Evolutionary conservation across 2,329 filamentous ascomycete species (phyloP), one percentile per base, ranked within the genome.

Genomic region (Fusarium circinatum): DNA sequence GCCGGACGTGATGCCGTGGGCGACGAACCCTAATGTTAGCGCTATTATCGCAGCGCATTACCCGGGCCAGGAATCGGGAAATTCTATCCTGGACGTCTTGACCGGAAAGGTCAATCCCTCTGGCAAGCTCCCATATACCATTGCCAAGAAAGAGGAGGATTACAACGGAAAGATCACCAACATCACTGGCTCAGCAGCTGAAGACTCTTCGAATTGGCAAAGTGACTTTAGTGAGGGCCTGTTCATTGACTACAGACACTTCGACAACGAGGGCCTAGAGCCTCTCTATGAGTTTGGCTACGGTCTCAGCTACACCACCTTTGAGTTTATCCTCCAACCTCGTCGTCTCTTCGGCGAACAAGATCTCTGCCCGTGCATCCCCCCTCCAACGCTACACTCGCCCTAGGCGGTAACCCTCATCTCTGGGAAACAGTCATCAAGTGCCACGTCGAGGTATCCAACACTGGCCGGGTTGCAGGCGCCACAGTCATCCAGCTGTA

Each of bases 281-380:
- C 88, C 90, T 0, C 85, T 91, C 8, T 95, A 94, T 81, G 88
- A 92, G 52, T 96, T 96, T 79, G 93, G 93, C 13, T 90, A 94
- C 75, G 93, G 93, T 4, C 84, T 96, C 5, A 92, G 90, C n/a
- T 94, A 93, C 83, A 93, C 92, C 4, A 90, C 86, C 38, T 94
- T 93, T 18, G 48, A 11, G 1, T 14, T 14, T 61, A 8, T 42
- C 48, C 20, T 55, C 58, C 7, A 12, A 20, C 13, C 47, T 61
- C 18, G 13, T 20, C 18, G 22, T 52, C 17, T 52, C 57, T 8
- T 22, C 45, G 11, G 10, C 22, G 2, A 34, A 60, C 24, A 34
- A 32, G 15, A n/a, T 60, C 5, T 18, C 57, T 6, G 34, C 45
- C 20, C 57, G 57, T 2, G 13, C 28, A 24, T 8, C 36, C 1